A percentile compares a stretch with the other conserved stretches of the same genome.
phyloP scores from a whole-genome alignment of 1,284 basidiomycete genomes.

The Phaffia rhodozyma region DNA sequence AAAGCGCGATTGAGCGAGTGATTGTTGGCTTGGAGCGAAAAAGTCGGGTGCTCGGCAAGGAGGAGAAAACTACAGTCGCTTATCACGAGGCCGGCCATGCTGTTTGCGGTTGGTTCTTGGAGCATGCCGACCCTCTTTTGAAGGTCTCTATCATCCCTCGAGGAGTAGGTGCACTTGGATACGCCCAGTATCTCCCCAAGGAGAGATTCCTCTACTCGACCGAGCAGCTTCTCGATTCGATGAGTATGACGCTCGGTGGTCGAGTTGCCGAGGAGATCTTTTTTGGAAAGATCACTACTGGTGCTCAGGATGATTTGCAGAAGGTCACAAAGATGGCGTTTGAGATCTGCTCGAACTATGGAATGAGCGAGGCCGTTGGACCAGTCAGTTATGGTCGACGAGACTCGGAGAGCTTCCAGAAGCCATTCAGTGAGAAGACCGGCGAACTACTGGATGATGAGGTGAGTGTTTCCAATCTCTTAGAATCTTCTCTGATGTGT shows the following conservation, averaged over 20 bases:
- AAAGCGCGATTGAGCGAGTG: conserved; percentile 94
- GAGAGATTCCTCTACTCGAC: conserved; percentile 93
- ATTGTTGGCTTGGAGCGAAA: conserved; percentile 95
- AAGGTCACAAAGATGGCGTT: conserved; percentile 98
- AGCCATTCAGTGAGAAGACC: conserved; percentile 96
- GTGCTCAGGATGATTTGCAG: conserved; percentile 92
- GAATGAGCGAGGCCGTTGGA: conserved; percentile 90
- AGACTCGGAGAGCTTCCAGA: conserved; percentile 80
- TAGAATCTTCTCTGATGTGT: background rate
- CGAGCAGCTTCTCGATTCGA: conserved; percentile 86
- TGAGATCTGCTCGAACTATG: conserved; percentile 81
- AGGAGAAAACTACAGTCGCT: conserved; percentile 98
- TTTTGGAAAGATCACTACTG: conserved; percentile 92
- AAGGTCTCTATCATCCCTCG: conserved; percentile 98
- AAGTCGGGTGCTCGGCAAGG: conserved; percentile 78
- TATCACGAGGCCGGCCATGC: conserved; percentile 99
- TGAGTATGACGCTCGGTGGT: conserved; percentile 99
- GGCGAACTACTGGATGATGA: conserved; percentile 79
- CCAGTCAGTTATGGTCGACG: conserved; percentile 89
- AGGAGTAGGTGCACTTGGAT: conserved; percentile 89
- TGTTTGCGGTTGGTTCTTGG: conserved; percentile 94
- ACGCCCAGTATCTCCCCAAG: conserved; percentile 89
- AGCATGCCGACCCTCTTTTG: conserved; percentile 90
- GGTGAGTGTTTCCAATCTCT: conserved; percentile 1
- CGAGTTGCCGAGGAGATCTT: conserved; percentile 98